Evolutionary conservation across 495 filamentous ascomycete species (phyloP), one percentile per base, ranked within the genome.

Genomic region (Neurospora sp.): DNA sequence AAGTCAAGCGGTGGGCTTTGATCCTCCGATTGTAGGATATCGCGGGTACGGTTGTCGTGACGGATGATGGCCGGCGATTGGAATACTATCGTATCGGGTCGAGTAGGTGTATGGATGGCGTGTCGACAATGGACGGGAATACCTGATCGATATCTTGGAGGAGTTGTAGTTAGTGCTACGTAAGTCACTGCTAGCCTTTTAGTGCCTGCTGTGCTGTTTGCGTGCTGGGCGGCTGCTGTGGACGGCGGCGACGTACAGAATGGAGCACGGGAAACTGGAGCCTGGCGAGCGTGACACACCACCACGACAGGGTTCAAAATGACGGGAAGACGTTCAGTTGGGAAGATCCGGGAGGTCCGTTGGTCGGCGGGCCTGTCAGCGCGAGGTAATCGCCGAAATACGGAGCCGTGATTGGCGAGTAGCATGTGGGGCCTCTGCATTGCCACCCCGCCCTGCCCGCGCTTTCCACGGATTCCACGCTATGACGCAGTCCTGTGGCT

Each of bases 401-500:
- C 27, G 14, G 53, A 35, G 2, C 14, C 14, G 1, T 65, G 53
- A 65, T 65, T 65, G 14, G 53, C 27, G 22, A 16, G 39, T 20
- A 70, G 69, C 14, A 20, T 31, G 12, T 38, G 68, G 39, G 16
- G 8, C 70, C 53, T 35, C 53, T 65, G 27, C 53, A 35, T 65
- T 65, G 53, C 53, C 53, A 65, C 53, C 27, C 53, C 53, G 53
- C 53, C 53, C 53, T 65, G 53, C 53, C 53, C 53, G 53, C 53
- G 53, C 53, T 65, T 61, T 61, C 53, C 53, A 61, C 27, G 3
- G 53, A 35, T 61, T 65, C 53, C 53, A 65, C 53, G 73, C 61
- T 69, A 76, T 76, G 75, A 76, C 75, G 75, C 75, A 74, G 61
- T 16, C 0, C 16, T 77, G 75, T 75, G 75, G 75, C 73, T 77